A percentile compares a stretch with the other conserved stretches of the same genome.
Evolutionary conservation across 78 protist species (phyloP).

Genomic region (Tieghemostelium lacteum): DNA sequence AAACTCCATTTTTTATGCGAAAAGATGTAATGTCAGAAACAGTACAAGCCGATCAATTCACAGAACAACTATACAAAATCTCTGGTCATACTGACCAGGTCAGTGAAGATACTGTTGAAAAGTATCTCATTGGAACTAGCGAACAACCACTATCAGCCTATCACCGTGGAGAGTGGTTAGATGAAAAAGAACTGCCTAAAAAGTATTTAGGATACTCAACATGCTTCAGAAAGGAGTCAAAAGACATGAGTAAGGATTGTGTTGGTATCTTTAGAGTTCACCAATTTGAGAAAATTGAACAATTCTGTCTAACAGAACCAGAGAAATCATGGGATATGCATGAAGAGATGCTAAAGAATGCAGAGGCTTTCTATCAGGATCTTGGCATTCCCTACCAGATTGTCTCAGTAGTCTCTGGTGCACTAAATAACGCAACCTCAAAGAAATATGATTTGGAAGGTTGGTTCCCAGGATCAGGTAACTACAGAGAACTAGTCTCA

Average conservation of each 20-base stretch:
- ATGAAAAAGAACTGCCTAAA: conserved; percentile 84
- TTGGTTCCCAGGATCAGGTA: conserved; percentile 98
- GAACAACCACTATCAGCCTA: conserved; percentile 99
- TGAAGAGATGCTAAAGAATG: conserved; percentile 93
- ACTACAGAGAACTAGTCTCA: conserved; percentile 99
- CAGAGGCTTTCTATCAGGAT: conserved; percentile 96
- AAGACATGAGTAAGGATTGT: conserved; percentile 97
- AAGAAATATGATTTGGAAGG: conserved; percentile 99
- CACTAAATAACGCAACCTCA: conserved; percentile 99
- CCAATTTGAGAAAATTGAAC: conserved; percentile 99
- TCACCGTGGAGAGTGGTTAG: conserved; percentile 92
- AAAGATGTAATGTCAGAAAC: conserved; percentile 93
- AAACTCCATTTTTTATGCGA: conserved; percentile 98
- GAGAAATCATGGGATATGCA: conserved; percentile 94
- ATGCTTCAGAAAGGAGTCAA: conserved; percentile 99
- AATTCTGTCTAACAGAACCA: conserved; percentile 96
- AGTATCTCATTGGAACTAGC: conserved; percentile 99
- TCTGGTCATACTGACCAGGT: conserved; percentile 3
- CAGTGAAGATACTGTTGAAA: conserved; percentile 93
- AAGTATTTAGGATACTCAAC: conserved; percentile 98
- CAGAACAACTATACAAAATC: conserved; percentile 99
- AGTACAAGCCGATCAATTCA: conserved; percentile 98
- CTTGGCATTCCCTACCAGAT: conserved; percentile 98
- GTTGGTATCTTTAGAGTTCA: conserved; percentile 99
- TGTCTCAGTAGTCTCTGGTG: conserved; percentile 98